phyloP scores from a whole-genome alignment of 1,139 yeast species.

The Blastobotrys apis region DNA sequence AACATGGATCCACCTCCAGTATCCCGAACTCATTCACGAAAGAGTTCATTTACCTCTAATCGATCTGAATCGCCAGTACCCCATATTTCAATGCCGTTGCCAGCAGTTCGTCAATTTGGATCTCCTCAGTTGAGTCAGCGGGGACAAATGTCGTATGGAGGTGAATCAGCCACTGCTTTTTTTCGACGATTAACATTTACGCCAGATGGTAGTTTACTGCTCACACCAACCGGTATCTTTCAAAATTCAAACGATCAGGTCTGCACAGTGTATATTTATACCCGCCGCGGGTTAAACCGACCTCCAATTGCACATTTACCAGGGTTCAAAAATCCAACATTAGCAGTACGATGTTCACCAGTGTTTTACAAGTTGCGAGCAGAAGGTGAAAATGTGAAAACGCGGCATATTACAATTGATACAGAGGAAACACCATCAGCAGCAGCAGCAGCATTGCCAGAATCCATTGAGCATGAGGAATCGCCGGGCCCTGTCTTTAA shows the following conservation, averaged over 20 bases:
- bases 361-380: constrained; percentile 46
- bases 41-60: constrained; percentile 2
- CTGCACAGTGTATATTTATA: constrained; percentile 73
- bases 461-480: constrained; percentile 6
- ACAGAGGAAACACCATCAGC: not conserved
- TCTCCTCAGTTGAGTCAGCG: constrained; percentile 27
- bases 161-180: constrained; percentile 84
- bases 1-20: constrained; percentile 5
- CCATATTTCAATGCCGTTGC: constrained; percentile 34
- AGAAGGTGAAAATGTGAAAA: constrained; percentile 14
- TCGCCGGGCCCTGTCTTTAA: constrained; percentile 40
- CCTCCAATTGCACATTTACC: constrained; percentile 76
- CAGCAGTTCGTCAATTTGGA: constrained; percentile 40
- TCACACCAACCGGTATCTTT: constrained; percentile 80
- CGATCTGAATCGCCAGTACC: constrained; percentile 13
- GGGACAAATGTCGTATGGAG: constrained; percentile 52
- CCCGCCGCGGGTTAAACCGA: constrained; percentile 60
- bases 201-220: constrained; percentile 78
- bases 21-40: constrained; percentile 7
- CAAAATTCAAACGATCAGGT: constrained; percentile 38
- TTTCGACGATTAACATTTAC: constrained; percentile 81
- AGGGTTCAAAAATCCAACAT: constrained; percentile 77
- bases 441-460: too few relatives aligned
- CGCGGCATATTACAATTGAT: constrained; percentile 13
- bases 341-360: constrained; percentile 77